Conservation (phyloP, 352 stramenopile genomes). For the Pythium volutum region DNA sequence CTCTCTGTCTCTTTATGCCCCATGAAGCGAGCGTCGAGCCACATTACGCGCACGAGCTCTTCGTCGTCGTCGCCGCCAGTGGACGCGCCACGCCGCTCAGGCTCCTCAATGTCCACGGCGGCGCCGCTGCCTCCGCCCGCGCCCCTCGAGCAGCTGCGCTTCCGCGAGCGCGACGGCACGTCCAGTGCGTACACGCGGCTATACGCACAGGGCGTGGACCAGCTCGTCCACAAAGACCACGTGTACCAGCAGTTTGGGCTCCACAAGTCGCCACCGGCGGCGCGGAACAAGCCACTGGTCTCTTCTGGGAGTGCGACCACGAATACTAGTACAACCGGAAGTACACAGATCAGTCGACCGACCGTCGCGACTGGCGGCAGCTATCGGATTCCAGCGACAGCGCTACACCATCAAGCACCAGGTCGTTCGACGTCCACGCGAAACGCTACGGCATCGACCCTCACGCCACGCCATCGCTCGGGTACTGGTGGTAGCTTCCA, state of each 20-base stretch:
- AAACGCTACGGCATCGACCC: neutral
- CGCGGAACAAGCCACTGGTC: neutral
- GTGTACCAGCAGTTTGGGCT: slow-evolving; percentile 62
- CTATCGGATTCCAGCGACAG: neutral
- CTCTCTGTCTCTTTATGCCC: no score
- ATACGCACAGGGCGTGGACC: slow-evolving; percentile 53
- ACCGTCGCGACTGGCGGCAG: neutral
- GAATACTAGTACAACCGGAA: neutral
- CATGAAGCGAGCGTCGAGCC: slow-evolving; percentile 16
- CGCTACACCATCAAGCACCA: neutral
- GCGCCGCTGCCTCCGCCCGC: neutral
- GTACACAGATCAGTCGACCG: neutral
- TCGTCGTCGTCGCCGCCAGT: neutral
- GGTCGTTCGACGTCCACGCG: no score
- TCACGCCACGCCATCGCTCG: neutral
- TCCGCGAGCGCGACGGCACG: slow-evolving; percentile 22
- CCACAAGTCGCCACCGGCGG: slow-evolving; percentile 20
- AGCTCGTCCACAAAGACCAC: slow-evolving; percentile 55
- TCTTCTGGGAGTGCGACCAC: neutral
- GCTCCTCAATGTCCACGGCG: neutral
- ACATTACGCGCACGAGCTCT: slow-evolving; percentile 7
- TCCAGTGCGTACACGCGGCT: slow-evolving; percentile 42
- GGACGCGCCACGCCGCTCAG: no score
- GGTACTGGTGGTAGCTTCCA: neutral
- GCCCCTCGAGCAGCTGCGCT: slow-evolving; percentile 20